Evolutionary conservation across 192 early-diverging fungal genomes (phyloP).

Genomic region (Martensiomyces pterosporus): DNA sequence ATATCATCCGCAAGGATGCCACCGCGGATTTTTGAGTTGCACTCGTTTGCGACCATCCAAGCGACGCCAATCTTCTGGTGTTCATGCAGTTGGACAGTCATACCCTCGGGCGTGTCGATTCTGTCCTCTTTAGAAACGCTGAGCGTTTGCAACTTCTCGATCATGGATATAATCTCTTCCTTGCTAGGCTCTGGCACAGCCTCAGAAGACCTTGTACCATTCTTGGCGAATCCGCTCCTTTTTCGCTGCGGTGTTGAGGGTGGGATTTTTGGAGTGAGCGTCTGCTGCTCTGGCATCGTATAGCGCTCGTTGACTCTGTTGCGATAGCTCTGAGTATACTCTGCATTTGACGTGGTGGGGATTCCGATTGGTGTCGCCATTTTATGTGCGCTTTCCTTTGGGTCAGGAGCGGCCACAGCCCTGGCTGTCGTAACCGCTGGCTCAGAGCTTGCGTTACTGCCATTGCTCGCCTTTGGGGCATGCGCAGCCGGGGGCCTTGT

Average conservation of each 20-base stretch:
- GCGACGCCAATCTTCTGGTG: constrained; percentile 59
- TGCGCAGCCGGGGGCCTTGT: neutral
- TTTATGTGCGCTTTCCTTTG: too few species aligned
- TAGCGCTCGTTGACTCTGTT: too few species aligned
- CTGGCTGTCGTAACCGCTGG: neutral
- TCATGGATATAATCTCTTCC: neutral
- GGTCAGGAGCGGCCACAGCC: too few species aligned
- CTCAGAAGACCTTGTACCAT: neutral
- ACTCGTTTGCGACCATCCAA: constrained; percentile 59
- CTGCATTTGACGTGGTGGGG: too few species aligned
- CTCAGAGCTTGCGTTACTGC: neutral
- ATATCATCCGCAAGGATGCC: constrained; percentile 66
- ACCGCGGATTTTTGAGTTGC: constrained; percentile 31
- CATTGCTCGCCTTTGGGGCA: neutral
- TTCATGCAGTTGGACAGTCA: constrained; percentile 47
- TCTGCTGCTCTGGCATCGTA: too few species aligned
- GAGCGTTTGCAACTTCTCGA: constrained; percentile 7
- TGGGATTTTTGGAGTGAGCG: too few species aligned
- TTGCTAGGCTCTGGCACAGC: neutral
- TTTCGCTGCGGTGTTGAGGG: too few species aligned
- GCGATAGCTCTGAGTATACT: too few species aligned
- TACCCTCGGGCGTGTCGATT: constrained; percentile 48
- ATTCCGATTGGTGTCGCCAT: too few species aligned
- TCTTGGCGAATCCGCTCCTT: too few species aligned
- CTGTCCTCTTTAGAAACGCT: constrained; percentile 7